These are phyloP conservation scores for Tricholoma furcatifolium DNA, from an alignment of 768 basidiomycete species.

Conservation along the genomic window DNA sequence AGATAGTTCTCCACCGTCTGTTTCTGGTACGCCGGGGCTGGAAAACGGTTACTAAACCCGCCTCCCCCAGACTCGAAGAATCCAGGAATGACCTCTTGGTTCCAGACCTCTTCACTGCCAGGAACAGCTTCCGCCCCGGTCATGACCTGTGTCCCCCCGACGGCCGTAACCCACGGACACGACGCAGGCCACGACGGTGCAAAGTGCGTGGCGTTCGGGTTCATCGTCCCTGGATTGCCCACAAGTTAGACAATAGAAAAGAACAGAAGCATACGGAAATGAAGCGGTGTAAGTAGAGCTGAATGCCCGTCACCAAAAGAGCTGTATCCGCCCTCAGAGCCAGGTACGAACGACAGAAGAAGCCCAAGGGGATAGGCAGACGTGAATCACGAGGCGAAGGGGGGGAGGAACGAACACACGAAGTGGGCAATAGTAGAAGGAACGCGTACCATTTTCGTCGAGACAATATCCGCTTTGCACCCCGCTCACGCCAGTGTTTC, in stretches of 20 bases:
- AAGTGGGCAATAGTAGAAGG: neutral
- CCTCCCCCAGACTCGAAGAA: constrained; percentile 35
- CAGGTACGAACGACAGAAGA: neutral
- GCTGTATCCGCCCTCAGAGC: neutral
- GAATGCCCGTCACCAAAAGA: neutral
- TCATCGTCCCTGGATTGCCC: constrained; percentile 27
- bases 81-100: constrained; percentile 26
- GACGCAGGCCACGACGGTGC: constrained; percentile 45
- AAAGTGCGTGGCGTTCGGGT: constrained; percentile 34
- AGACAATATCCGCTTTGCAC: constrained; percentile 30
- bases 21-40: constrained; percentile 39
- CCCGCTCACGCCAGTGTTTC: constrained; percentile 42
- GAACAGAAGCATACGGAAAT: neutral
- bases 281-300: neutral
- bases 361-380: constrained; percentile 1
- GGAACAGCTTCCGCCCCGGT: constrained; percentile 27
- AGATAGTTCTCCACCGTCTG: constrained; percentile 29
- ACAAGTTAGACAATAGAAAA: no score
- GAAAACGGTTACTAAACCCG: constrained; percentile 37
- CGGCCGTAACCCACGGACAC: constrained; percentile 44
- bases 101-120: constrained; percentile 30
- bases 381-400: neutral
- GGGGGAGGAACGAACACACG: neutral
- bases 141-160: constrained; percentile 46
- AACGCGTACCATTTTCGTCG: constrained; percentile 32